phyloP scores from a whole-genome alignment of 768 basidiomycete species.

The Mycena filopes region DNA sequence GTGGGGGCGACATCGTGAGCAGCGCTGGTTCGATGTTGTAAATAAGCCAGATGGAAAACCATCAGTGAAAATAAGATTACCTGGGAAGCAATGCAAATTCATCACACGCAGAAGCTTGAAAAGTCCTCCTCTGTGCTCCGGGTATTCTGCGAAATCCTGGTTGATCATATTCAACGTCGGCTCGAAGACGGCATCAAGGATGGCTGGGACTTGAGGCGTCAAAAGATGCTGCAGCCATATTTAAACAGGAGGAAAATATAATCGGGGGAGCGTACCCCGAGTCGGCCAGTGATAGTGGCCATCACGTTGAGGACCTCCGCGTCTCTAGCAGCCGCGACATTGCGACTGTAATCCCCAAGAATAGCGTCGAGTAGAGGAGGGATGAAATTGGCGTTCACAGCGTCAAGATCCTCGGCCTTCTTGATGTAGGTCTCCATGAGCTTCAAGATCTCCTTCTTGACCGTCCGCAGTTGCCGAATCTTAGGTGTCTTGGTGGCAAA shows the following conservation, averaged over 20 bases:
- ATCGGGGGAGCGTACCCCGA: constrained; percentile 73
- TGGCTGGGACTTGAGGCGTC: constrained; percentile 93
- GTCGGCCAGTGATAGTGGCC: constrained; percentile 89
- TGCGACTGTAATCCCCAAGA: constrained; percentile 95
- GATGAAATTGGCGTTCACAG: constrained; percentile 91
- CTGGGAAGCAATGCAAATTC: constrained; percentile 95
- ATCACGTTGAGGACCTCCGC: constrained; percentile 98
- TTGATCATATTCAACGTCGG: constrained; percentile 99
- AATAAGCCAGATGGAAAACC: constrained; percentile 22
- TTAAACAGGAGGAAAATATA: neutral
- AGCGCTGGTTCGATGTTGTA: constrained; percentile 62
- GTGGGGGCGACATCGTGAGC: constrained; percentile 84
- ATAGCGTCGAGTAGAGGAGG: constrained; percentile 96
- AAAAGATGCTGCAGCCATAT: constrained; percentile 69
- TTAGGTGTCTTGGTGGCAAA: constrained; percentile 98
- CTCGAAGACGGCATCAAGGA: constrained; percentile 97
- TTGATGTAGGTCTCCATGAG: constrained; percentile 98
- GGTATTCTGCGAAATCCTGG: constrained; percentile 98
- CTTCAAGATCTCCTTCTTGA: constrained; percentile 98
- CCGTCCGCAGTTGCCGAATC: constrained; percentile 91
- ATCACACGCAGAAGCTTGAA: constrained; percentile 95
- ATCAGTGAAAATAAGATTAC: constrained; percentile 57
- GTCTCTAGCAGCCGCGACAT: constrained; percentile 92
- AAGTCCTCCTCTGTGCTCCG: constrained; percentile 97
- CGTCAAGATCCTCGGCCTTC: constrained; percentile 96